These are phyloP conservation scores for Isabelozyma pseudorhagii DNA, from an alignment of 805 yeast genomes.

Conservation along the genomic window DNA sequence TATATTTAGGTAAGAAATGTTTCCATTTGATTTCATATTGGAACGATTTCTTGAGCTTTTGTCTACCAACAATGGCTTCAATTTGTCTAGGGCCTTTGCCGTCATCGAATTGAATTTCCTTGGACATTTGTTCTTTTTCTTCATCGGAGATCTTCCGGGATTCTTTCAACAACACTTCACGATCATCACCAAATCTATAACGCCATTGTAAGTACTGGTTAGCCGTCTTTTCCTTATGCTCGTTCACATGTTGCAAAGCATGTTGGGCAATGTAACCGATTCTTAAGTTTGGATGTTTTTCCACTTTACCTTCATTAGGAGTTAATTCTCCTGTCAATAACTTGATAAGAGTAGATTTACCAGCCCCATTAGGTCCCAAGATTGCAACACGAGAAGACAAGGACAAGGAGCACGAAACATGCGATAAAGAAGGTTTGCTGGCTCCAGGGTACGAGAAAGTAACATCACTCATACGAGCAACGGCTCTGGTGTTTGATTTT, in stretches of 20 bases:
- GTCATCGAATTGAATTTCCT: slow-evolving; percentile 76
- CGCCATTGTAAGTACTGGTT: slow-evolving; percentile 98
- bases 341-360: slow-evolving; percentile 94
- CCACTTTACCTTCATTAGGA: slow-evolving; percentile 85
- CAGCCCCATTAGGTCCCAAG: slow-evolving; percentile 98
- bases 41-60: slow-evolving; percentile 92
- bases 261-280: slow-evolving; percentile 99
- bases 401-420: slow-evolving; percentile 88
- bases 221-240: slow-evolving; percentile 96
- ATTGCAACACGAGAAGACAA: slow-evolving; percentile 96
- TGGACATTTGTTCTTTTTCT: slow-evolving; percentile 73
- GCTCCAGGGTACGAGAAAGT: slow-evolving; percentile 91
- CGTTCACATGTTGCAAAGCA: slow-evolving; percentile 95
- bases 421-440: slow-evolving; percentile 69
- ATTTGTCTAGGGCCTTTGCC: slow-evolving; percentile 85
- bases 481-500: slow-evolving; percentile 89
- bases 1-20: slow-evolving; percentile 82
- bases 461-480: slow-evolving; percentile 81
- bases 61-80: slow-evolving; percentile 97
- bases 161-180: slow-evolving; percentile 92
- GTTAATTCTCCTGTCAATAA: slow-evolving; percentile 87
- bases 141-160: slow-evolving; percentile 78
- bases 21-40: slow-evolving; percentile 95
- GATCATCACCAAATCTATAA: slow-evolving; percentile 95
- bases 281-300: slow-evolving; percentile 97